Percentiles rank a stretch among this genome's conserved stretches.
Evolutionary conservation across 139 green algal species (phyloP).

Genomic region (Coccomyxa sp.): DNA sequence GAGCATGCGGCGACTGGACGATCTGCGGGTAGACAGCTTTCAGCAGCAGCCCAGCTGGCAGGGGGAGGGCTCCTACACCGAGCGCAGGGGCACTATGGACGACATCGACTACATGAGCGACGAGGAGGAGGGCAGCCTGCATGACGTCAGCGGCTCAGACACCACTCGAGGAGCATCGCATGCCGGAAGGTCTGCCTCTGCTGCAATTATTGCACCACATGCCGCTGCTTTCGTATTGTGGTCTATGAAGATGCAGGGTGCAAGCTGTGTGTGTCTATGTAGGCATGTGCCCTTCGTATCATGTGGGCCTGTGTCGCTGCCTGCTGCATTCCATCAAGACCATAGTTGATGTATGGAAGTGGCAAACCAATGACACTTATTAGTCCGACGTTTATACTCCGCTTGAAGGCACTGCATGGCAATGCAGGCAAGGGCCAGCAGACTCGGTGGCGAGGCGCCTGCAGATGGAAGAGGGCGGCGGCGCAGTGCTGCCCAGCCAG

Average conservation of each 20-base stretch:
- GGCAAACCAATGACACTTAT: too few relatives aligned
- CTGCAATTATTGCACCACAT: too few relatives aligned
- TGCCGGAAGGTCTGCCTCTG: too few relatives aligned
- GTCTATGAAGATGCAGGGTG: too few relatives aligned
- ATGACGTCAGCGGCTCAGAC: too few relatives aligned
- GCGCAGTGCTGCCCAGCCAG: neutral
- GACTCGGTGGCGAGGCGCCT: neutral
- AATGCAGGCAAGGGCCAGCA: neutral
- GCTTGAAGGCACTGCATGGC: neutral
- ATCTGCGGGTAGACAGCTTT: neutral
- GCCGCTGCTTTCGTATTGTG: too few relatives aligned
- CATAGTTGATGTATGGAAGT: too few relatives aligned
- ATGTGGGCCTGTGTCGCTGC: too few relatives aligned
- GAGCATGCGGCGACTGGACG: neutral
- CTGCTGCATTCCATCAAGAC: too few relatives aligned
- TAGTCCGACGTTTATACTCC: neutral
- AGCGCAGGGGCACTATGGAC: neutral
- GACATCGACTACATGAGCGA: conserved; percentile 3
- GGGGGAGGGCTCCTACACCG: neutral
- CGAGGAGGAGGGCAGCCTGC: conserved; percentile 16
- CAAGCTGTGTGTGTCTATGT: too few relatives aligned
- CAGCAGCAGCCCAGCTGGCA: neutral
- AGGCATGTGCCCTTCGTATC: too few relatives aligned
- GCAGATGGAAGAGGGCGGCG: neutral
- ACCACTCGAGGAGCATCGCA: too few relatives aligned